Conservation (phyloP, 257 asterid species). For the Capsicum rhomboideum region DNA sequence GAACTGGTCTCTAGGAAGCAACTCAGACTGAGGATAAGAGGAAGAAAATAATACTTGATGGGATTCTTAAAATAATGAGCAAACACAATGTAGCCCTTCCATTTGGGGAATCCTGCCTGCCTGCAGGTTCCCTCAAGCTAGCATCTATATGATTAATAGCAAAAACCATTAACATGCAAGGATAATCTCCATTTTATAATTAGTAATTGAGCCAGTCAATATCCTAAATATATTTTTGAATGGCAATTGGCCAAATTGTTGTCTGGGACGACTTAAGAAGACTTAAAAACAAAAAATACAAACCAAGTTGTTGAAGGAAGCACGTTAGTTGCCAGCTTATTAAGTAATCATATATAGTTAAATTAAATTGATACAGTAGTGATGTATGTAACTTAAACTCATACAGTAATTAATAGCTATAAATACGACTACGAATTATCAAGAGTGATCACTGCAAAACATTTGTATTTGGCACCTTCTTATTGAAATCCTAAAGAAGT, state of each 20-base stretch:
- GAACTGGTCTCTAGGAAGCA: neutral
- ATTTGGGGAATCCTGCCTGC: neutral
- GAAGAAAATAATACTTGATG: neutral
- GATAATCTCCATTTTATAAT: neutral
- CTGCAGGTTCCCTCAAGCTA: neutral
- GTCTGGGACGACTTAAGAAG: neutral
- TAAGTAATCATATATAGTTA: neutral
- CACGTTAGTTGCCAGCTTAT: neutral
- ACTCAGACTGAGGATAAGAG: neutral
- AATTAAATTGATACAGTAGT: neutral
- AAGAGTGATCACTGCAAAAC: neutral
- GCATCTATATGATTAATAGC: neutral
- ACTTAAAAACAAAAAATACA: neutral
- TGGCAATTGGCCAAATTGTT: neutral
- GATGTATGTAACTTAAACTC: neutral
- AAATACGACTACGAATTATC: neutral
- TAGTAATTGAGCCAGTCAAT: neutral
- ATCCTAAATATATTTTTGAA: neutral
- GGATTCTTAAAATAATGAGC: too few species aligned
- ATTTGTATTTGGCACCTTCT: too few species aligned
- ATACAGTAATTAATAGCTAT: neutral
- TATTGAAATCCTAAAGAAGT: neutral
- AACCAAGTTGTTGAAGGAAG: too few species aligned
- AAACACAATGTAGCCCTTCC: neutral
- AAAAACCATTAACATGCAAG: neutral